Evolutionary conservation across 2,329 filamentous ascomycete species (phyloP).

Genomic region (Coniochaeta pulveracea): DNA sequence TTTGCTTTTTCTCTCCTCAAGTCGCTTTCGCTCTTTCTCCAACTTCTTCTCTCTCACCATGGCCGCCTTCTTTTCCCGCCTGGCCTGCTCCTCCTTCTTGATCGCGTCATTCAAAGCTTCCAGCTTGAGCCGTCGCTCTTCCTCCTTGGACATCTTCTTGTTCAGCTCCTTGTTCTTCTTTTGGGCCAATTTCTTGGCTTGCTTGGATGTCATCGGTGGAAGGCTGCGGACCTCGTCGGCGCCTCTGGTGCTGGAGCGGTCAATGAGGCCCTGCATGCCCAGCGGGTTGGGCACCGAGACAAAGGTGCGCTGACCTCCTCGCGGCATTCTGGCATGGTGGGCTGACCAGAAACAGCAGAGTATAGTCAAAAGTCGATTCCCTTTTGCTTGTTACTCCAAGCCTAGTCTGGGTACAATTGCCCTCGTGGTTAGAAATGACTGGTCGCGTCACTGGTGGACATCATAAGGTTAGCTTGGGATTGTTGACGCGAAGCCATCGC

Average conservation of each 20-base stretch:
- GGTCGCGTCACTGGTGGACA: no score
- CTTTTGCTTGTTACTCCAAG: no score
- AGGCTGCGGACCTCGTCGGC: slow-evolving; percentile 12
- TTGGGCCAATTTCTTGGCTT: slow-evolving; percentile 33
- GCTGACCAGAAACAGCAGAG: no score
- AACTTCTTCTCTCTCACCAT: slow-evolving; percentile 42
- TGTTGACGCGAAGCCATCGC: no score
- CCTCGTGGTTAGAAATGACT: no score
- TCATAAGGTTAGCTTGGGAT: no score
- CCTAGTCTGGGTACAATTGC: no score
- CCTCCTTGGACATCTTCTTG: slow-evolving; percentile 27
- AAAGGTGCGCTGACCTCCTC: slow-evolving; percentile 23
- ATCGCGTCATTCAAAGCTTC: no score
- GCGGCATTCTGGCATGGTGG: slow-evolving; percentile 16
- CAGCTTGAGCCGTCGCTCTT: slow-evolving; percentile 26
- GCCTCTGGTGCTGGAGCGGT: slow-evolving; percentile 5
- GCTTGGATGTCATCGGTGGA: slow-evolving; percentile 40
- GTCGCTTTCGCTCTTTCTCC: slow-evolving; percentile 37
- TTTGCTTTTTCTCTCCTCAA: slow-evolving; percentile 36
- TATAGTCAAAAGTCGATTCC: no score
- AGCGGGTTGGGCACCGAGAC: slow-evolving; percentile 22
- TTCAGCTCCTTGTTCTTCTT: slow-evolving; percentile 27
- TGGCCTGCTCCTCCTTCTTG: slow-evolving; percentile 15
- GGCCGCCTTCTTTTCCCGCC: slow-evolving; percentile 33
- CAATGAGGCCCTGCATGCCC: slow-evolving; percentile 11